Base-by-base conservation (phyloP, 2,329 filamentous ascomycete species). In the Ceratocystis ficicola region DNA sequence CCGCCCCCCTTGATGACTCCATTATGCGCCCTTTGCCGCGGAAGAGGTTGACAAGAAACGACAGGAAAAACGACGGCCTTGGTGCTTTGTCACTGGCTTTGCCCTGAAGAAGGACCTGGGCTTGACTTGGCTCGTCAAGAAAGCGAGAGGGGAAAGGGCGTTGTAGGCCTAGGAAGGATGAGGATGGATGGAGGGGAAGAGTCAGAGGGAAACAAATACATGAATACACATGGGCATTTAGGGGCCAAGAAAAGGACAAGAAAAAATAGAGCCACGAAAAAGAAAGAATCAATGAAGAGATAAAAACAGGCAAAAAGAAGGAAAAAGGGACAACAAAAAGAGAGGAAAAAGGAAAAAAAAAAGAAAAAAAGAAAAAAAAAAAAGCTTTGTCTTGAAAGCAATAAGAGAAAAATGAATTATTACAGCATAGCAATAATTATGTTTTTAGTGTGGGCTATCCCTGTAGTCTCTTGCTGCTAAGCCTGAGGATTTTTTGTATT, bases 1-100 rank as follows among this genome's bases (percentile, higher is more conserved):
- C 48, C n/a, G n/a, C n/a, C n/a, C 52, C 52, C 52, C 52, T 28
- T 57, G n/a, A 57, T 57, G 52, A 57, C 52, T 57, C 52, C 20
- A 28, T 32, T 32, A 32, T 57, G 28, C 28, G 52, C 10, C 52
- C 52, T 57, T 57, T 57, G 52, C 52, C 52, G 52, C 52, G 52
- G 52, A 25, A 57, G 52, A 57, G 22, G 36, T 41, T 57, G 52
- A 32, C 25, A n/a, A 32, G 28, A 28, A 41, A 41, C 36, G 36
- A 41, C 36, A 41, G 36, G 36, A 41, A 41, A 41, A 41, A 41
- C 36, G 36, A 41, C 36, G 36, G 36, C 3, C 36, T 41, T 41
- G 4, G 3, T 41, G 36, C 36, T 41, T 10, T 41, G 36, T 41
- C 36, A 41, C 36, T 41, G 15, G 20, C 25, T 32, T 32, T 28